Percentiles rank a stretch among this genome's conserved stretches.
Conservation (phyloP, 495 filamentous ascomycete species). For the Melanomma pulvis-pyrius region DNA sequence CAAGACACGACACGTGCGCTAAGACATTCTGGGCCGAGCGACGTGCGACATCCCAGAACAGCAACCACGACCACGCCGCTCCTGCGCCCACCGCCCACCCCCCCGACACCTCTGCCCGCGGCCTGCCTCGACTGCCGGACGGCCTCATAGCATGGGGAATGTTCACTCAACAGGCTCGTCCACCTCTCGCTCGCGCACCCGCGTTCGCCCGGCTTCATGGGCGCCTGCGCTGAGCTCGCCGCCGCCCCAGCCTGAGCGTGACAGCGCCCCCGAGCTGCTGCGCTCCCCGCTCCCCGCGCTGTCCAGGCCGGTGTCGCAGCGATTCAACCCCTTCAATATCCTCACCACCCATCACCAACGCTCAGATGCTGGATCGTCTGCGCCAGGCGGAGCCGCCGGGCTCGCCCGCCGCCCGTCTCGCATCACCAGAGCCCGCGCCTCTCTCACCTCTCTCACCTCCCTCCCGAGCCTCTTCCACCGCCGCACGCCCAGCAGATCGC, state of each 20-base stretch:
- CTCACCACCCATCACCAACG: constrained; percentile 23
- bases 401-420: constrained; percentile 34
- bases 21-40: neutral
- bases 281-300: constrained; percentile 1
- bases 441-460: constrained; percentile 36
- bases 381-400: constrained; percentile 1
- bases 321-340: constrained; percentile 25
- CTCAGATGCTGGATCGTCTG: constrained; percentile 38
- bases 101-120: constrained; percentile 8
- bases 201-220: constrained; percentile 33
- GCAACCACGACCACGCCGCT: neutral
- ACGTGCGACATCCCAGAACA: constrained; percentile 1
- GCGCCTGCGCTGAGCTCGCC: constrained; percentile 13
- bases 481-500: constrained; percentile 22
- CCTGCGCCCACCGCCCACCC: neutral
- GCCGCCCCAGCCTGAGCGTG: constrained; percentile 1
- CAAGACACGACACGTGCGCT: neutral
- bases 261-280: constrained; percentile 24
- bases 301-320: constrained; percentile 12
- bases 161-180: constrained; percentile 34
- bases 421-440: constrained; percentile 34
- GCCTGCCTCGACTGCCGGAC: constrained; percentile 8
- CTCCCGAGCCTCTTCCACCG: constrained; percentile 36
- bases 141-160: constrained; percentile 31
- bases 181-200: constrained; percentile 10